Evolutionary conservation across 768 basidiomycete species (phyloP), one percentile per base, ranked within the genome.

Genomic region (Auricularia cornea): DNA sequence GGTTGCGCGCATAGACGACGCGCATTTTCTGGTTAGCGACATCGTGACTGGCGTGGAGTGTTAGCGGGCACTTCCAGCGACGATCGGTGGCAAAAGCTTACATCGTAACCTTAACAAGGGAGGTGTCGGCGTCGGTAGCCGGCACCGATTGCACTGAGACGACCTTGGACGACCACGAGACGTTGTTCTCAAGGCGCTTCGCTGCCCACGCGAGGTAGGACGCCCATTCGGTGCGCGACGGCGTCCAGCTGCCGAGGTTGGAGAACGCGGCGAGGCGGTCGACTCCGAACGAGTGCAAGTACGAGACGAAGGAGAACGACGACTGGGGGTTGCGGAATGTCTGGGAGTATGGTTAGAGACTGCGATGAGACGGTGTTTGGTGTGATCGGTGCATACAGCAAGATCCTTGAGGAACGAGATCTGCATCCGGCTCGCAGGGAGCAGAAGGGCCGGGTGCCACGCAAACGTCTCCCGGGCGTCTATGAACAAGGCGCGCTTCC

Each of bases 381-480:
- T 20, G 6, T 11, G 28, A 28, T 10, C 35, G 54, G 26, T 16
- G 54, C 54, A 57, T 57, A 57, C 54, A 4, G 81, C 83, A 6
- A 84, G 74, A 68, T 84, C 83, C 69, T 84, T 80, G 70, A 82
- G 76, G 66, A 79, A 82, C 16, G 63, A 51, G 31, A 60, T 60
- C 31, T 60, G 59, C 59, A 60, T 59, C 35, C 74, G 74, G 31
- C 78, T 77, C 30, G 78, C 80, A 40, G 81, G 80, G 6, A 83
- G 71, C 56, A 83, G 76, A 81, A 83, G 83, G 14, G 80, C 81
- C 28, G 81, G 81, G 68, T 84, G 83, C 83, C 83, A 84, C 61
- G 73, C 74, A 68, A 84, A 83, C 61, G 72, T 68, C 12, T 57
- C 54, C 10, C 54, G 54, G 16, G 26, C 12, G 54, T 57, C 54